Conservation (phyloP, 106 monocot genomes). For the Dioscorea dumetorum region DNA sequence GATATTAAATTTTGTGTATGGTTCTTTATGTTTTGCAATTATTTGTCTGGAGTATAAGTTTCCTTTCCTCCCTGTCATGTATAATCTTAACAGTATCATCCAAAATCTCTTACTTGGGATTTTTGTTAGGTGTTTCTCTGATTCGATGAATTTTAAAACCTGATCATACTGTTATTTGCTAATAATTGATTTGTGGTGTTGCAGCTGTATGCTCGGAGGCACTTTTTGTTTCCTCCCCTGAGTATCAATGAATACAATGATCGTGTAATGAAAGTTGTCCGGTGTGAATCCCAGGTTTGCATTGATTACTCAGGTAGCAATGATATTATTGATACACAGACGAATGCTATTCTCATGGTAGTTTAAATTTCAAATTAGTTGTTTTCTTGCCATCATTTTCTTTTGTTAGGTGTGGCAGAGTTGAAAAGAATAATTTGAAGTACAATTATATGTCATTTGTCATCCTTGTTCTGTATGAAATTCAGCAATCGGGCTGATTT, state of each 20-base stretch:
- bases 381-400: not conserved
- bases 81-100: too few relatives aligned
- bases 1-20: too few relatives aligned
- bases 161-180: too few relatives aligned
- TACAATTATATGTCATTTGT: too few relatives aligned
- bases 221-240: slow-evolving; percentile 83
- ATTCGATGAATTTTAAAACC: too few relatives aligned
- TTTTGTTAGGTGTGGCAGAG: not conserved
- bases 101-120: too few relatives aligned
- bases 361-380: not conserved
- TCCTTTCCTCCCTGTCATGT: too few relatives aligned
- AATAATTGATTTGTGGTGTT: not conserved
- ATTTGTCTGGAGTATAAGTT: too few relatives aligned
- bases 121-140: too few relatives aligned
- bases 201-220: slow-evolving; percentile 94
- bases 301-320: not conserved
- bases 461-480: not conserved
- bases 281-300: slow-evolving; percentile 95
- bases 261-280: slow-evolving; percentile 89
- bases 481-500: not conserved
- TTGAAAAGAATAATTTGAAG: too few relatives aligned
- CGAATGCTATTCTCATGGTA: not conserved
- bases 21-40: too few relatives aligned
- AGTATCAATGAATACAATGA: slow-evolving; percentile 86
- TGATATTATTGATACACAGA: not conserved